These are phyloP conservation scores for Cystobasidium slooffiae DNA, from an alignment of 1,284 basidiomycete species.

Conservation along the genomic window DNA sequence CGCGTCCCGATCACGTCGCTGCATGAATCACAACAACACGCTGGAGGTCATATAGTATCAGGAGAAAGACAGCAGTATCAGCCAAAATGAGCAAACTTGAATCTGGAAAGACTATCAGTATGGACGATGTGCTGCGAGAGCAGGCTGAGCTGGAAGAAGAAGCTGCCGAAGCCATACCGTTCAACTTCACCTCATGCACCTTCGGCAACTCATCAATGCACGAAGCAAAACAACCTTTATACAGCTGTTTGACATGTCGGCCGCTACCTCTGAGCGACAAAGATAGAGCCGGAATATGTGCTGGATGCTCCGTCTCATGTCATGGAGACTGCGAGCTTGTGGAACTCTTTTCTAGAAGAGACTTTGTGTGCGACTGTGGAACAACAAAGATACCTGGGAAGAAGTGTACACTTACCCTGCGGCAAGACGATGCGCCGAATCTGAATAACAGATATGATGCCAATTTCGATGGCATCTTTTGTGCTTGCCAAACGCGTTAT, in stretches of 20 bases:
- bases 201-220: slow-evolving; percentile 54
- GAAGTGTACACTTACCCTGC: slow-evolving; percentile 45
- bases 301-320: slow-evolving; percentile 57
- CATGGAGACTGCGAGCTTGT: slow-evolving; percentile 55
- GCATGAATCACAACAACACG: too few species aligned
- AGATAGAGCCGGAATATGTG: slow-evolving; percentile 57
- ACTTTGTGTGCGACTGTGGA: slow-evolving; percentile 53
- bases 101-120: slow-evolving; percentile 49
- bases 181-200: slow-evolving; percentile 55
- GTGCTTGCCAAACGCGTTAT: slow-evolving; percentile 57
- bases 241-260: slow-evolving; percentile 50
- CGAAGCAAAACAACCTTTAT: slow-evolving; percentile 55
- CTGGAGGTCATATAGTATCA: neutral
- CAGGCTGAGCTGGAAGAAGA: slow-evolving; percentile 56
- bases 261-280: slow-evolving; percentile 43
- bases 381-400: slow-evolving; percentile 49
- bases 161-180: slow-evolving; percentile 57
- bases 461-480: slow-evolving; percentile 58
- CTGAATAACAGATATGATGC: slow-evolving; percentile 53
- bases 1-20: too few species aligned
- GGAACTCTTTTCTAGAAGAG: slow-evolving; percentile 51
- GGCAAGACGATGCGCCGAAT: slow-evolving; percentile 46
- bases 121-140: slow-evolving; percentile 55
- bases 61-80: neutral
- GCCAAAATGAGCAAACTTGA: slow-evolving; percentile 1